phyloP scores from a whole-genome alignment of 805 yeast genomes.

The Candida qinlingensis region DNA sequence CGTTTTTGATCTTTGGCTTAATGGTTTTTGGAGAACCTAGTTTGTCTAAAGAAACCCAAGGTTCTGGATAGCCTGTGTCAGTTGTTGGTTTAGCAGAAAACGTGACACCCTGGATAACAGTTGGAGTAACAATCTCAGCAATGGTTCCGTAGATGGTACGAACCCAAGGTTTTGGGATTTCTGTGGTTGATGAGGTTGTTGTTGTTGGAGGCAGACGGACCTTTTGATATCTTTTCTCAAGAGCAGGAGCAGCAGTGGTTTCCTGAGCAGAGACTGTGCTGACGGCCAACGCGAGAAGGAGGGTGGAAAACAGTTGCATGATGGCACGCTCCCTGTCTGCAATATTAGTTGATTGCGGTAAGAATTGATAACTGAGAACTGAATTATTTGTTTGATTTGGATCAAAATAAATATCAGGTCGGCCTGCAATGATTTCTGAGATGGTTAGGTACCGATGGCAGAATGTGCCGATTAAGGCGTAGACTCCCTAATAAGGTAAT shows the following conservation, averaged over 20 bases:
- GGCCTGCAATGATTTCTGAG: background rate
- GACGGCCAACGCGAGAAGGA: background rate
- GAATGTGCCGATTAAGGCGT: background rate
- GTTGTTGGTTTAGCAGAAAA: constrained; percentile 40
- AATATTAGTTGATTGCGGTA: no score
- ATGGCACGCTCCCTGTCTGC: no score
- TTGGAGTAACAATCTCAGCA: constrained; percentile 65
- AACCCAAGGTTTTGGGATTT: constrained; percentile 58
- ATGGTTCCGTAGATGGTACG: constrained; percentile 59
- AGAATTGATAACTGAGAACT: no score
- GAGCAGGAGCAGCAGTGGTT: constrained; percentile 4
- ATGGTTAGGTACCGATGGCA: no score
- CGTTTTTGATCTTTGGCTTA: constrained; percentile 69
- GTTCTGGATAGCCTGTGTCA: constrained; percentile 59
- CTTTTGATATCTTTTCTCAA: constrained; percentile 25
- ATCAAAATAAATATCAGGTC: background rate
- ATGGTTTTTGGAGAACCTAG: constrained; percentile 80
- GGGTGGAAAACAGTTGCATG: background rate
- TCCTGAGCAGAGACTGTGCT: background rate
- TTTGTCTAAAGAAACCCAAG: constrained; percentile 76
- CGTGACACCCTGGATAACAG: constrained; percentile 54
- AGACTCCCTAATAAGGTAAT: background rate
- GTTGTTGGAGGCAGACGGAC: constrained; percentile 28
- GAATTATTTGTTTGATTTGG: no score
- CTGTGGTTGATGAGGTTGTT: constrained; percentile 31